Conservation (phyloP, 768 basidiomycete genomes). For the Lepiota brunneoincarnata region DNA sequence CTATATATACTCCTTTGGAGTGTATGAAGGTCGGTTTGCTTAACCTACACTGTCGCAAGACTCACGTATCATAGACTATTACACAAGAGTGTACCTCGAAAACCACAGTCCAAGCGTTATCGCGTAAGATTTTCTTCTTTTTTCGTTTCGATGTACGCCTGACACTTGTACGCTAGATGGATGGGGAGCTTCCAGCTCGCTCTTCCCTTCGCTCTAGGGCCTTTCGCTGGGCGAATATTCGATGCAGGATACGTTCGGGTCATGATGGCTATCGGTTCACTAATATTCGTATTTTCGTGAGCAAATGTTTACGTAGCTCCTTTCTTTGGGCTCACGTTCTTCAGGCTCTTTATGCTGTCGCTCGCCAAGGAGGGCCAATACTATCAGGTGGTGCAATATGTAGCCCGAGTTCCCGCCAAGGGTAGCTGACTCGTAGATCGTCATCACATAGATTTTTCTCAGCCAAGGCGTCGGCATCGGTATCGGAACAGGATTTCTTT, state of each 20-base stretch:
- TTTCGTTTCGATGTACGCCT: conserved; percentile 9
- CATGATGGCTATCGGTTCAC: conserved; percentile 21
- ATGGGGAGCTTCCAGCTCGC: conserved; percentile 49
- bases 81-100: conserved; percentile 35
- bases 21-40: conserved; percentile 28
- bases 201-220: conserved; percentile 37
- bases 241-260: conserved; percentile 45
- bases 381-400: conserved; percentile 31
- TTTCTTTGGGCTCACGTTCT: conserved; percentile 14
- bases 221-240: conserved; percentile 39
- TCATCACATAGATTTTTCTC: conserved; percentile 37
- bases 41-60: conserved; percentile 16
- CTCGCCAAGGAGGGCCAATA: conserved; percentile 38
- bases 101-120: conserved; percentile 38
- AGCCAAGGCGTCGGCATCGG: conserved; percentile 58
- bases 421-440: conserved; percentile 7
- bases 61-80: conserved; percentile 36
- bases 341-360: conserved; percentile 40
- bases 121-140: conserved; percentile 27
- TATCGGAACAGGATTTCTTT: conserved; percentile 45
- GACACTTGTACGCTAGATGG: conserved; percentile 35
- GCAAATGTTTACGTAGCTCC: conserved; percentile 17
- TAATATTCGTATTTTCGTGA: conserved; percentile 24
- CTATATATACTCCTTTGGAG: conserved; percentile 27
- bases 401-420: conserved; percentile 10